Conservation (phyloP, 176 grass and related monocot genomes). For the Aechmea fasciata region DNA sequence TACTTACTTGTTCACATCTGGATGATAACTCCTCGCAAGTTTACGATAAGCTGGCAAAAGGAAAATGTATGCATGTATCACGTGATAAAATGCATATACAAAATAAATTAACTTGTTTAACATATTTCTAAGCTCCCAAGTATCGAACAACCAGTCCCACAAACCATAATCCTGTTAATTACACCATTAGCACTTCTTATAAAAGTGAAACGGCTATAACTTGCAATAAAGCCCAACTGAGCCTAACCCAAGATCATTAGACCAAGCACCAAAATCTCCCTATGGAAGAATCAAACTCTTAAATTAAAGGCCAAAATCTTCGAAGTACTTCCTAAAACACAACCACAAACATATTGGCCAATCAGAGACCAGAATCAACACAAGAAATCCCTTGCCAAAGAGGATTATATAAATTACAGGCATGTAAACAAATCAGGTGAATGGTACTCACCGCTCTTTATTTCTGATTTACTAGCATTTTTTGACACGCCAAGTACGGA, state of each 20-base stretch:
- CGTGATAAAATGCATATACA: not conserved
- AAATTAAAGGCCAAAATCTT: not conserved
- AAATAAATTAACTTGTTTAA: not conserved
- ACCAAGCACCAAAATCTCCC: not conserved
- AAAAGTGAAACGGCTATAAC: too few species aligned
- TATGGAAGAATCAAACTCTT: not conserved
- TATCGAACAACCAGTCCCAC: too few species aligned
- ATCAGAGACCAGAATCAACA: not conserved
- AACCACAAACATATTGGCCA: not conserved
- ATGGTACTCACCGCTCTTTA: conserved; percentile 71
- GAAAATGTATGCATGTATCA: conserved; percentile 9
- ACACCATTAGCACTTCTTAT: too few species aligned
- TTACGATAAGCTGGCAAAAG: conserved; percentile 66
- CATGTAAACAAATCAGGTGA: conserved; percentile 1
- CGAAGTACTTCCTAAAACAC: not conserved
- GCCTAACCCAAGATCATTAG: too few species aligned
- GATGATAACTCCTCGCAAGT: conserved; percentile 86
- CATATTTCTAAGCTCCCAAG: too few species aligned
- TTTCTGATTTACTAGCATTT: conserved; percentile 99
- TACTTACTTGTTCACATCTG: conserved; percentile 95
- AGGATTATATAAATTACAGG: not conserved
- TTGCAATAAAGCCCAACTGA: too few species aligned
- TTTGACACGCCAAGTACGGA: conserved; percentile 79
- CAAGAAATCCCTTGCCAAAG: not conserved
- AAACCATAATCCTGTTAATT: too few species aligned